A percentile compares a stretch with the other conserved stretches of the same genome.
Conservation (phyloP, 2,329 filamentous ascomycete species). For the Decorospora gaudefroyi region DNA sequence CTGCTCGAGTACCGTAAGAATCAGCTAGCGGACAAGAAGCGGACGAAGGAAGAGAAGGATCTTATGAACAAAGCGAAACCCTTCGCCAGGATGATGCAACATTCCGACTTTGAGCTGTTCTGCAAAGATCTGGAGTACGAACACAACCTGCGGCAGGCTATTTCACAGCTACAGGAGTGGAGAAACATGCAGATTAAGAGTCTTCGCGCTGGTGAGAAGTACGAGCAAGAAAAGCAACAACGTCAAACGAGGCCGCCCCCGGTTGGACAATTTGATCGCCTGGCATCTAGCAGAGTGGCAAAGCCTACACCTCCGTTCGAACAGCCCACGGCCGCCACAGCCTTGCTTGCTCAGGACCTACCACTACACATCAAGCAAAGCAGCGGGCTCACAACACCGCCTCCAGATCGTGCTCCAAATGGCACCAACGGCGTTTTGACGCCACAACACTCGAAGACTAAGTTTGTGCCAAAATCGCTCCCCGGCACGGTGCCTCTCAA, state of each 20-base stretch:
- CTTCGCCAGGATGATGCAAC: constrained; percentile 96
- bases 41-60: constrained; percentile 93
- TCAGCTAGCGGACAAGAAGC: constrained; percentile 85
- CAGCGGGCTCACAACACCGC: constrained; percentile 50
- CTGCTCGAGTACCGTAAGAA: constrained; percentile 94
- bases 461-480: constrained; percentile 62
- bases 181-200: constrained; percentile 81
- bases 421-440: constrained; percentile 52
- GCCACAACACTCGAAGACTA: constrained; percentile 49
- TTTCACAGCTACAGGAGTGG: constrained; percentile 92
- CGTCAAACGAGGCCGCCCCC: constrained; percentile 69
- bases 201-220: constrained; percentile 84
- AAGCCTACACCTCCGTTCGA: constrained; percentile 68
- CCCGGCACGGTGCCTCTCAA: constrained; percentile 66
- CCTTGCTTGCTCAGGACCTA: constrained; percentile 78
- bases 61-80: constrained; percentile 92
- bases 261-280: constrained; percentile 82
- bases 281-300: constrained; percentile 71
- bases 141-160: constrained; percentile 86
- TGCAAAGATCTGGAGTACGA: constrained; percentile 87
- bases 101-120: constrained; percentile 84
- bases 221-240: constrained; percentile 82
- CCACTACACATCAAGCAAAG: constrained; percentile 61
- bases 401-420: constrained; percentile 54
- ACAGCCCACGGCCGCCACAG: constrained; percentile 72